Base-by-base conservation (phyloP, 371 early-diverging fungal species). In the Syncephalastrum racemosum region DNA sequence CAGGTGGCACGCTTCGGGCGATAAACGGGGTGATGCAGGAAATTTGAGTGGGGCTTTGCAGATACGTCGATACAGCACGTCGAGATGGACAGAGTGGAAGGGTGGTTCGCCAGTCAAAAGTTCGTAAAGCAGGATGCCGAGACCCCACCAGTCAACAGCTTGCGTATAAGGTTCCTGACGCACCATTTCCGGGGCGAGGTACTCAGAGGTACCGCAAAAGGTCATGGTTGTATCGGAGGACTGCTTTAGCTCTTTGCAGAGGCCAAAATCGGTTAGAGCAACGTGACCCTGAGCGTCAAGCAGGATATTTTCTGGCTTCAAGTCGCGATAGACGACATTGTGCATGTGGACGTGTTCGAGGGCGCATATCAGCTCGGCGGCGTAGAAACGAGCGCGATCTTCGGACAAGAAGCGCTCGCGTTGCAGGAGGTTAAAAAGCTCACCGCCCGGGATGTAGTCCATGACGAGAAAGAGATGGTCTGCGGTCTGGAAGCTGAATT, bases 101-200 rank as follows among this genome's bases (percentile, higher is more conserved):
- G 96, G 96, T 19, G 95, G 93, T 52, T 84, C 85, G 19, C 94
- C 95, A 2, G 80, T 76, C 57, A 95, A 64, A 62, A 94, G 85
- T 75, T 98, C 97, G 71, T 91, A 99, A 24, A 99, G 87, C 40
- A 99, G 77, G 44, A 99, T 88, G 24, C 99, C 99, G 31, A 99
- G 77, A n/a, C 98, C 93, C 94, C 97, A 99, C 93, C 96, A 95
- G 67, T 99, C 99, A 16, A 93, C 94, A 0, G 86, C 85, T 1
- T 56, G 62, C 16, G 80, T 89, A 61, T 94, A 92, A 15, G 88
- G 88, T 16, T 90, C 77, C 3, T 91, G 92, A 6, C 90, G 77
- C 31, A 94, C 71, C 45, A 93, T 73, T 64, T 98, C 99, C 0
- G 98, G 98, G 0, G 98, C 96, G 58, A 98, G 77, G 59, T 98